These are phyloP conservation scores for Lachnellula arida DNA, from an alignment of 2,329 filamentous ascomycete species.

Conservation along the genomic window DNA sequence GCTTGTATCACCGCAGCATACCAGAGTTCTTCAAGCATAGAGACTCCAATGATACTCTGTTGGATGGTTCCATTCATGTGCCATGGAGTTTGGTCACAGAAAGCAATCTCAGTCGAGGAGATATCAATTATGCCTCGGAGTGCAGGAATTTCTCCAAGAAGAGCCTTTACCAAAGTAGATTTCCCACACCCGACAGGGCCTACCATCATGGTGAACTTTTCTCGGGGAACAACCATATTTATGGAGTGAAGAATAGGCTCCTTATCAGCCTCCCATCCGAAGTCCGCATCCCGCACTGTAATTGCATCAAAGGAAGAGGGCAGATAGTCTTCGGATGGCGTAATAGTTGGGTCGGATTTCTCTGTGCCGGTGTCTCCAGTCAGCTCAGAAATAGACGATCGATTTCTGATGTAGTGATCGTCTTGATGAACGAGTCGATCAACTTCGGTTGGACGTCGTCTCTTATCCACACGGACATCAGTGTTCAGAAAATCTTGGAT, in stretches of 20 bases:
- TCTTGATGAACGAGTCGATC: background rate
- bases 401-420: background rate
- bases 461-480: constrained; percentile 1
- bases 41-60: constrained; percentile 35
- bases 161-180: constrained; percentile 20
- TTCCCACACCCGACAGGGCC: constrained; percentile 31
- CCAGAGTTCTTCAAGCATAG: constrained; percentile 22
- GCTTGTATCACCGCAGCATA: constrained; percentile 21
- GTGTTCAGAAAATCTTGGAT: constrained; percentile 25
- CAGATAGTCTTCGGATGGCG: background rate
- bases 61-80: constrained; percentile 38
- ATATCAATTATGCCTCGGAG: constrained; percentile 6
- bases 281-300: background rate
- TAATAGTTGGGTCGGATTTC: background rate
- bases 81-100: constrained; percentile 43
- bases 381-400: background rate
- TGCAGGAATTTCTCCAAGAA: constrained; percentile 21
- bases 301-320: background rate
- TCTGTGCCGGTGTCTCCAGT: background rate
- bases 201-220: constrained; percentile 22
- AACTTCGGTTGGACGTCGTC: background rate
- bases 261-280: background rate
- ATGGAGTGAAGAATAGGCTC: constrained; percentile 4
- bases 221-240: constrained; percentile 4
- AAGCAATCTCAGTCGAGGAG: constrained; percentile 29